Conservation (phyloP, 352 stramenopile species). For the Pythium biforme region DNA sequence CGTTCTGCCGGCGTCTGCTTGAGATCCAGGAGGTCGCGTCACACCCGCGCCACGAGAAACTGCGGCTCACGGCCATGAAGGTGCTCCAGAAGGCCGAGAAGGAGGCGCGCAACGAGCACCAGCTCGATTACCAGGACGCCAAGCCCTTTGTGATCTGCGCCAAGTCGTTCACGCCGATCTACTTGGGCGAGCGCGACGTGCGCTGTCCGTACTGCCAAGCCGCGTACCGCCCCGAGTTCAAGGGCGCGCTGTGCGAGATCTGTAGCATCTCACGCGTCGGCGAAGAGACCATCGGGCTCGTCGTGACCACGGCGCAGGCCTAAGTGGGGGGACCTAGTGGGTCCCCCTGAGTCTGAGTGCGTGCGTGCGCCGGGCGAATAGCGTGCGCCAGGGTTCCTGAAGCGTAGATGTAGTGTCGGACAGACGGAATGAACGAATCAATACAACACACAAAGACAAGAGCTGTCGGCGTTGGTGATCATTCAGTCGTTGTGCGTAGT, state of each 20-base stretch:
- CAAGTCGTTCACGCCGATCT: conserved; percentile 94
- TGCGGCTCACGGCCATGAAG: conserved; percentile 95
- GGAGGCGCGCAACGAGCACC: conserved; percentile 97
- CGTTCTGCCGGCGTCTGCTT: conserved; percentile 98
- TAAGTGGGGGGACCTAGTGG: conserved; percentile 5
- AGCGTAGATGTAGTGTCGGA: not conserved
- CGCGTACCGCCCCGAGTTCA: conserved; percentile 86
- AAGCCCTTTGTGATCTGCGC: conserved; percentile 97
- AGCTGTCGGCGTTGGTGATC: not conserved
- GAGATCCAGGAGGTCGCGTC: conserved; percentile 96
- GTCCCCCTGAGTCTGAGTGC: too few species aligned
- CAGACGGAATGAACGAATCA: not conserved
- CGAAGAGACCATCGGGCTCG: conserved; percentile 95
- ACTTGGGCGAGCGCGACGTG: conserved; percentile 84
- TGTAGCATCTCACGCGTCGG: conserved; percentile 93
- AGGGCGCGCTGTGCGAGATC: conserved; percentile 91
- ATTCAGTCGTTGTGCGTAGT: too few species aligned
- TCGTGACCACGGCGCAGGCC: conserved; percentile 64
- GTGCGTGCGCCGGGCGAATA: not conserved
- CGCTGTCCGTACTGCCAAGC: conserved; percentile 96
- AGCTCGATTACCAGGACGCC: conserved; percentile 97
- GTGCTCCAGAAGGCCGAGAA: conserved; percentile 98
- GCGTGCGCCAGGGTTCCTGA: not conserved
- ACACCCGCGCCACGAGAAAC: conserved; percentile 90
- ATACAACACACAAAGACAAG: not conserved